Evolutionary conservation across 75 land plant genomes (phyloP).

Genomic region (Pinus albicaulis): DNA sequence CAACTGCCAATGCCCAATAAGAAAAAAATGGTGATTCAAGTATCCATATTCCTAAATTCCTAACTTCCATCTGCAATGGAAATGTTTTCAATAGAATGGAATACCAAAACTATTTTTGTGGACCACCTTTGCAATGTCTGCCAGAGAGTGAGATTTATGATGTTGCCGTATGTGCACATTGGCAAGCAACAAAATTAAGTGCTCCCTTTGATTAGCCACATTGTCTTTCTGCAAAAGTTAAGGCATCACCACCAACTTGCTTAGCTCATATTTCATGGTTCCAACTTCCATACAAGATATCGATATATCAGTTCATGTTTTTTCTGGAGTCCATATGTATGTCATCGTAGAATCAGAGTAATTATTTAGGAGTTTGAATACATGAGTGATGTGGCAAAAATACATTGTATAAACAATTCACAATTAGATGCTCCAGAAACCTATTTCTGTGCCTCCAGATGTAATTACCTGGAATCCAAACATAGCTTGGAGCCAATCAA

Average conservation of each 20-base stretch:
- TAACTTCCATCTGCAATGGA: neutral
- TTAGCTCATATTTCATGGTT: too few species aligned
- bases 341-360: neutral
- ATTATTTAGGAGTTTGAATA: neutral
- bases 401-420: neutral
- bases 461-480: conserved; percentile 86
- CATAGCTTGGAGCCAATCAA: conserved; percentile 81
- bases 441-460: neutral
- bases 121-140: conserved; percentile 31
- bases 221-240: conserved; percentile 66
- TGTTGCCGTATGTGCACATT: conserved; percentile 61
- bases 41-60: neutral
- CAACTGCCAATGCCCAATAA: conserved; percentile 28
- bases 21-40: neutral
- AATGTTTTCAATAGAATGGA: neutral
- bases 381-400: neutral
- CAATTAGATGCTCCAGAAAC: too few species aligned
- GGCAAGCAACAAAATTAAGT: conserved; percentile 86
- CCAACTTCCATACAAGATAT: too few species aligned
- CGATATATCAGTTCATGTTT: too few species aligned
- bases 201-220: conserved; percentile 90
- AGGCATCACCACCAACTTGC: too few species aligned
- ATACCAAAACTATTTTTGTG: too few species aligned
- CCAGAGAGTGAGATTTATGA: conserved; percentile 18
- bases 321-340: too few species aligned